These are phyloP conservation scores for Trypanosoma boissoni DNA, from an alignment of 208 protist genomes.

Conservation along the genomic window DNA sequence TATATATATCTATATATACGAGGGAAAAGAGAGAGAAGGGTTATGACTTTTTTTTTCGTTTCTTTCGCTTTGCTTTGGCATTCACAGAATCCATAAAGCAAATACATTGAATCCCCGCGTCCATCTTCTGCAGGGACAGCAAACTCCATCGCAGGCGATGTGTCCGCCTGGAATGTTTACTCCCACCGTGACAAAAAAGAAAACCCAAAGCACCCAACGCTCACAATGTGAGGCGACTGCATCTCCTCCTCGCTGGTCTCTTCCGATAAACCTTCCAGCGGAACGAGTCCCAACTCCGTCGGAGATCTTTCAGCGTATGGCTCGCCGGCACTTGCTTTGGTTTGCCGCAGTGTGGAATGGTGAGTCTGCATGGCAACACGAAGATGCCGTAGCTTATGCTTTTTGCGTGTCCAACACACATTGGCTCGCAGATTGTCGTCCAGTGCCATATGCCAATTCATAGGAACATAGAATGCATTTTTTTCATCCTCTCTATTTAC, in stretches of 20 bases:
- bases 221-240: conserved; percentile 31
- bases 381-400: conserved; percentile 20
- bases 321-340: neutral
- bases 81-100: no score
- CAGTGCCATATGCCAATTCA: conserved; percentile 30
- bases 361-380: neutral
- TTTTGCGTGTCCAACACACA: conserved; percentile 23
- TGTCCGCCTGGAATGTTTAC: conserved; percentile 3
- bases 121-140: neutral
- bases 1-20: conserved; percentile 13
- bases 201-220: conserved; percentile 60
- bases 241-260: conserved; percentile 14
- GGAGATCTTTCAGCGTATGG: neutral
- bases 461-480: conserved; percentile 18
- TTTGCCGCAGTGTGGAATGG: conserved; percentile 1
- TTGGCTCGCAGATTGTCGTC: conserved; percentile 15
- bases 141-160: neutral
- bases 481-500: neutral
- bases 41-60: no score
- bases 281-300: neutral
- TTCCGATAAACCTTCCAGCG: conserved; percentile 3
- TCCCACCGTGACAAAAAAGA: conserved; percentile 53
- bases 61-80: no score
- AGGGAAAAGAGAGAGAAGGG: conserved; percentile 4
- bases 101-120: neutral